These are phyloP conservation scores for Phytophthora agathidicida DNA, from an alignment of 352 stramenopile genomes.

Conservation along the genomic window DNA sequence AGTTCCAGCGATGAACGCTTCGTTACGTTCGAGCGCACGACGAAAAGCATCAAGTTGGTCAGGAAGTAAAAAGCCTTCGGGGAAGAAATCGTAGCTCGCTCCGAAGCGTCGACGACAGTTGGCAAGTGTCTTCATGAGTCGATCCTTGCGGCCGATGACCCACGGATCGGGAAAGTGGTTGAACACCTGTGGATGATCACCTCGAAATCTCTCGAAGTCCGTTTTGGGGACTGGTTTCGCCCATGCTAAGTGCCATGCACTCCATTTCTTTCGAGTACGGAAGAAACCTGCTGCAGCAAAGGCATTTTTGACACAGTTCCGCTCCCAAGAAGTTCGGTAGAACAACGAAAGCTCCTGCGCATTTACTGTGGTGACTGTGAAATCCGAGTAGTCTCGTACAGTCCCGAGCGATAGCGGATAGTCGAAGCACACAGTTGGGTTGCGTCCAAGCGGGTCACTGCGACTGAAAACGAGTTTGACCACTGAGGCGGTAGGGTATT, in stretches of 20 bases:
- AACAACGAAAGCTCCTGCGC: constrained; percentile 46
- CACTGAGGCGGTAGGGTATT: constrained; percentile 38
- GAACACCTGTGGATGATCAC: constrained; percentile 70
- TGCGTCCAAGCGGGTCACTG: constrained; percentile 43
- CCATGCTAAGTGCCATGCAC: constrained; percentile 65
- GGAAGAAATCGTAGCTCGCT: constrained; percentile 77
- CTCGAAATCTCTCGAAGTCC: constrained; percentile 57
- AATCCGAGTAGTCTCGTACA: constrained; percentile 42
- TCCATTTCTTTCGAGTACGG: constrained; percentile 67
- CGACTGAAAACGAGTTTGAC: constrained; percentile 69
- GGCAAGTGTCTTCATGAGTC: constrained; percentile 80
- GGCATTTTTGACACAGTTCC: constrained; percentile 93
- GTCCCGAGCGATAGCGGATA: constrained; percentile 79
- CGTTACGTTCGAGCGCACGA: constrained; percentile 52
- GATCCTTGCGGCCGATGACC: constrained; percentile 91
- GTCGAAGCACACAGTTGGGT: constrained; percentile 89
- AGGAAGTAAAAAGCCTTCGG: constrained; percentile 85
- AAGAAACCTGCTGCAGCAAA: constrained; percentile 80
- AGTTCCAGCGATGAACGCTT: constrained; percentile 25
- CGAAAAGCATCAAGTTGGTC: constrained; percentile 69
- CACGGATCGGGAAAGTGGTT: constrained; percentile 92
- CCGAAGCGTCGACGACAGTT: constrained; percentile 65
- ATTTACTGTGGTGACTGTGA: constrained; percentile 46
- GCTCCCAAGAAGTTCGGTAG: constrained; percentile 91
- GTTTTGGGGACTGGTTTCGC: constrained; percentile 73